Evolutionary conservation across 257 asterid species (phyloP), one percentile per base, ranked within the genome.

Genomic region (Osmanthus fragrans): DNA sequence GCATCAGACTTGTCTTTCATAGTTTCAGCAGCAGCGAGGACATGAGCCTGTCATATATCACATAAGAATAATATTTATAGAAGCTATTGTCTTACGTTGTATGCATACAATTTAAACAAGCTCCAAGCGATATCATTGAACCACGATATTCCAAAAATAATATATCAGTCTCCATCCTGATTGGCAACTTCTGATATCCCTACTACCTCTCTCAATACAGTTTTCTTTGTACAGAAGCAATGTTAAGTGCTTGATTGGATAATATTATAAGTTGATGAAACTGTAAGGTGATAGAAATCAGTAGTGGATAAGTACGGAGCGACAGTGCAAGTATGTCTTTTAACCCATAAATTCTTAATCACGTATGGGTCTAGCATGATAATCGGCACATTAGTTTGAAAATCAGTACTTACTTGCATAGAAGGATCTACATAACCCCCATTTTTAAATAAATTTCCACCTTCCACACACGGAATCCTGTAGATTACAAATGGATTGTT

Each of bases 391-490:
- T 67, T 42, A 30, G 36, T 45, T 40, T 64, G 8, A 65, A 49
- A 68, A 70, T 58, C 12, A 36, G 25, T 9, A 72, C 81, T 80
- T 80, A 88, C 96, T 90, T 84, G 80, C 30, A 0, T 54, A 37
- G n/a, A 56, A 36, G 79, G 56, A 73, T 82, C 87, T 33, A 69
- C 23, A 30, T 16, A 21, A 70, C 72, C 77, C 60, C 85, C 88
- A 72, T 79, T 81, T 21, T 72, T 71, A 78, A 91, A 92, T 40
- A 91, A 71, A 56, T 77, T 88, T 84, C 84, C 81, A 45, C 79
- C 77, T 77, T 89, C 85, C 74, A 68, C 80, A 76, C 78, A 76
- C 19, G 86, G 79, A 74, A 84, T 82, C 90, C 99, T 91, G 85
- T 58, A 73, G 68, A 81, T 63, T 19, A 79, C 49, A 58, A 73